These are phyloP conservation scores for Simplicillium aogashimaense DNA, from an alignment of 2,329 filamentous ascomycete genomes.

Conservation along the genomic window DNA sequence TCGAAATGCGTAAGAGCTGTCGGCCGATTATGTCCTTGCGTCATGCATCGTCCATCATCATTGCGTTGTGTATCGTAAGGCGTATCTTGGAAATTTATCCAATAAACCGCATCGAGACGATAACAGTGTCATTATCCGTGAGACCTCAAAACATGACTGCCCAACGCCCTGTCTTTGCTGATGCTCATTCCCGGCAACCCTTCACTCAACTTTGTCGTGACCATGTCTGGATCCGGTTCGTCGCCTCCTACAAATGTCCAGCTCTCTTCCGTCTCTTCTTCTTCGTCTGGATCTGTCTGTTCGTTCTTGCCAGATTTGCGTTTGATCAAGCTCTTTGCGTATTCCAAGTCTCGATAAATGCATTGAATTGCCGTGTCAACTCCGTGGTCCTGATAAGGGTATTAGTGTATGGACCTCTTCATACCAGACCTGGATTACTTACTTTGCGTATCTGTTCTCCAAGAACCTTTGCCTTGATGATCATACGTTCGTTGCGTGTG, in stretches of 20 bases:
- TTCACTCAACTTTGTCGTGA: constrained; percentile 29
- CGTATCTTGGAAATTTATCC: too few species aligned
- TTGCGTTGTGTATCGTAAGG: too few species aligned
- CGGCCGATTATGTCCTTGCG: too few species aligned
- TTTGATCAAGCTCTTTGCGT: constrained; percentile 76
- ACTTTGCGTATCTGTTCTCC: constrained; percentile 84
- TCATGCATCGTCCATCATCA: too few species aligned
- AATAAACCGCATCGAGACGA: too few species aligned
- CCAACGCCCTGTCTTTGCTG: constrained; percentile 12
- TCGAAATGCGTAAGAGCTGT: too few species aligned
- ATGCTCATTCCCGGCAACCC: constrained; percentile 15
- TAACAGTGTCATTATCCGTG: too few species aligned
- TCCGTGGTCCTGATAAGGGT: constrained; percentile 61
- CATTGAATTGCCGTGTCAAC: constrained; percentile 85
- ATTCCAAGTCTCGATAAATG: constrained; percentile 91
- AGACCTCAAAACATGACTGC: constrained; percentile 11
- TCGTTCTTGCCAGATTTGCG: constrained; percentile 45
- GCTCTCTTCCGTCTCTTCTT: constrained; percentile 61
- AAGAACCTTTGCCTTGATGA: constrained; percentile 69
- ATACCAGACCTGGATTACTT: constrained; percentile 21
- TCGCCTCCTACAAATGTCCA: constrained; percentile 78
- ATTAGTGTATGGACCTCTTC: constrained; percentile 14
- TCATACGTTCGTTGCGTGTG: constrained; percentile 84
- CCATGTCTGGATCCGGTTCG: constrained; percentile 33
- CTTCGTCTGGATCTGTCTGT: constrained; percentile 29